Conservation (phyloP, 73 alveolate genomes). For the Loxodes magnus region DNA sequence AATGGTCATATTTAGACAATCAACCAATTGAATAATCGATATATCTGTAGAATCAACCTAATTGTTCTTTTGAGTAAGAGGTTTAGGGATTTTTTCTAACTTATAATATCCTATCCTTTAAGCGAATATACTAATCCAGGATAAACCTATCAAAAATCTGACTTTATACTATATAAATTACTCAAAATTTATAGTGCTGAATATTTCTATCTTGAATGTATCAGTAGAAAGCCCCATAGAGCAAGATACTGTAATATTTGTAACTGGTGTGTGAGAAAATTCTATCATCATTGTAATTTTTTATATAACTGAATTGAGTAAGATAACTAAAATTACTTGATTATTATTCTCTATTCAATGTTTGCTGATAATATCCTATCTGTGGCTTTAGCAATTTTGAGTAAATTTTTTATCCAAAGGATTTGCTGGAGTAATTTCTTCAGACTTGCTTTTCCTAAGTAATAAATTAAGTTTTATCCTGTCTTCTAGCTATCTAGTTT, state of each 20-base stretch:
- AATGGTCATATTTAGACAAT: background rate
- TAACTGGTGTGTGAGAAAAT: slow-evolving; percentile 56
- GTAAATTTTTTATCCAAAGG: too few species aligned
- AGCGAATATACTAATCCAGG: slow-evolving; percentile 4
- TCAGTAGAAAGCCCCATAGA: slow-evolving; percentile 31
- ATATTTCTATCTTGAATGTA: slow-evolving; percentile 42
- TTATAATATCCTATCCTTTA: background rate
- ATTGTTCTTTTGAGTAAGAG: background rate
- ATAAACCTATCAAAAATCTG: background rate
- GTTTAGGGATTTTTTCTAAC: too few species aligned
- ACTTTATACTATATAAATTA: background rate
- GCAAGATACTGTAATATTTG: slow-evolving; percentile 56
- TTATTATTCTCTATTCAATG: slow-evolving; percentile 6
- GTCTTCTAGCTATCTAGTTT: too few species aligned
- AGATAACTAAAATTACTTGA: slow-evolving; percentile 9
- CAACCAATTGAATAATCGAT: background rate
- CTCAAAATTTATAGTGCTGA: slow-evolving; percentile 18
- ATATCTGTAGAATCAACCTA: too few species aligned
- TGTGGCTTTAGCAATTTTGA: too few species aligned
- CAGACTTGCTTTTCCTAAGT: too few species aligned
- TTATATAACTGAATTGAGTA: slow-evolving; percentile 60
- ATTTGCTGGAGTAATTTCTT: too few species aligned
- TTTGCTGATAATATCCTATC: too few species aligned
- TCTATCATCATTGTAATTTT: slow-evolving; percentile 75
- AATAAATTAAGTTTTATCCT: too few species aligned